Percentiles rank a stretch among this genome's conserved stretches.
phyloP scores from a whole-genome alignment of 495 filamentous ascomycete species.

The Viridothelium virens region DNA sequence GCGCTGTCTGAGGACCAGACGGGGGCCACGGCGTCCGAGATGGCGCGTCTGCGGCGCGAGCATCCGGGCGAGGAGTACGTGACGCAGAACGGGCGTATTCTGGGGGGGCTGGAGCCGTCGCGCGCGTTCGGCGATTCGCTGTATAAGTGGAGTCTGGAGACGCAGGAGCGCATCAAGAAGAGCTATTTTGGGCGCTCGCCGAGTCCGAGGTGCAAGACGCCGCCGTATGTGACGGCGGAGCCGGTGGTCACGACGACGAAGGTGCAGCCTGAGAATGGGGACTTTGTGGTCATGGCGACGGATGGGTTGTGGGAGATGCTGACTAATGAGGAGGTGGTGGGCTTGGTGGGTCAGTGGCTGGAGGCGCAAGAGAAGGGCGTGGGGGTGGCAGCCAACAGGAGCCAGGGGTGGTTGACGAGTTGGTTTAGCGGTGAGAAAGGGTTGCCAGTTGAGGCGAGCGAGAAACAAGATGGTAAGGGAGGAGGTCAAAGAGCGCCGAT shows the following conservation, averaged over 20 bases:
- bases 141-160: constrained; percentile 90
- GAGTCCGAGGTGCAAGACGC: constrained; percentile 67
- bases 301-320: constrained; percentile 99
- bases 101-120: constrained; percentile 84
- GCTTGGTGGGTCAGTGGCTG: constrained; percentile 92
- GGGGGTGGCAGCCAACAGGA: constrained; percentile 20
- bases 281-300: constrained; percentile 94
- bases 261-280: constrained; percentile 79
- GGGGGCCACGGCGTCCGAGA: constrained; percentile 75
- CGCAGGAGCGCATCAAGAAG: constrained; percentile 68
- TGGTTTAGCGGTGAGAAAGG: constrained; percentile 45
- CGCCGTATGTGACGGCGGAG: constrained; percentile 96
- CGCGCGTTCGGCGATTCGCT: constrained; percentile 91
- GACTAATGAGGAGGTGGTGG: constrained; percentile 96
- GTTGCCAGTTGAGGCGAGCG: constrained; percentile 52
- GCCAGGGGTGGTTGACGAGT: constrained; percentile 46
- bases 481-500: constrained; percentile 62
- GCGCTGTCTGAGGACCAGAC: constrained; percentile 89
- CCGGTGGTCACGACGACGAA: constrained; percentile 92
- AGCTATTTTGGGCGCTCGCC: constrained; percentile 79
- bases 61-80: constrained; percentile 86
- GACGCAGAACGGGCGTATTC: constrained; percentile 75
- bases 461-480: constrained; percentile 28
- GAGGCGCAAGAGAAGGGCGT: constrained; percentile 45
- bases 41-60: constrained; percentile 65